Base-by-base conservation (phyloP, 768 basidiomycete species). In the Amanita subjunquillea region DNA sequence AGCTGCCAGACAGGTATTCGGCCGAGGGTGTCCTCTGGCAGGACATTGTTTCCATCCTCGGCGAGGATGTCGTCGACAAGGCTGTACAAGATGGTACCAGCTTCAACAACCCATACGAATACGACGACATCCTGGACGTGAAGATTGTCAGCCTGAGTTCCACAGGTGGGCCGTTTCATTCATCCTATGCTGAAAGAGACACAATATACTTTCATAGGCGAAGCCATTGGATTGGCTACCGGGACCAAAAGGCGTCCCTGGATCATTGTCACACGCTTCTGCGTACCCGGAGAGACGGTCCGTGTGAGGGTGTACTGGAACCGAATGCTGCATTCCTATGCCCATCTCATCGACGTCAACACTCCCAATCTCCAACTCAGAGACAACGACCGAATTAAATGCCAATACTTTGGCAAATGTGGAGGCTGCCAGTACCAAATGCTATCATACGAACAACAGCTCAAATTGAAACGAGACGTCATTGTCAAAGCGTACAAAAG, bases 391-490 rank as follows among this genome's bases (percentile, higher is more conserved):
- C 70, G 79, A 22, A 77, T 88, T 0, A 72, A 75, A 55, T 98
- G 95, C 69, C 79, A 81, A 56, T 93, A 98, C 64, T 98, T 96
- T 70, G 87, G 87, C 0, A 72, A 69, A 37, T 98, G 94, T 66
- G 89, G 80, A 0, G 95, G 95, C 2, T 99, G 95, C 64, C 95
- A 98, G 66, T 91, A 92, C 64, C 93, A 96, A 82, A 91, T 91
- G 85, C 72, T 97, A 1, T 82, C 92, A 0, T 96, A 95, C 59
- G 81, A 85, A 25, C 81, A 74, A 3, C 96, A 98, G 60, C 78
- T 98, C 17, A 76, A 82, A 9, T 72, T 95, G 53, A 99, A 99
- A 64, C 79, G 83, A n/a, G 72, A 83, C 42, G 90, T 93, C 13
- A 82, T 96, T 20, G 71, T 84, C 22, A 90, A 87, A 55, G 92